Conservation (phyloP, 257 asterid species). For the Plantago major region DNA sequence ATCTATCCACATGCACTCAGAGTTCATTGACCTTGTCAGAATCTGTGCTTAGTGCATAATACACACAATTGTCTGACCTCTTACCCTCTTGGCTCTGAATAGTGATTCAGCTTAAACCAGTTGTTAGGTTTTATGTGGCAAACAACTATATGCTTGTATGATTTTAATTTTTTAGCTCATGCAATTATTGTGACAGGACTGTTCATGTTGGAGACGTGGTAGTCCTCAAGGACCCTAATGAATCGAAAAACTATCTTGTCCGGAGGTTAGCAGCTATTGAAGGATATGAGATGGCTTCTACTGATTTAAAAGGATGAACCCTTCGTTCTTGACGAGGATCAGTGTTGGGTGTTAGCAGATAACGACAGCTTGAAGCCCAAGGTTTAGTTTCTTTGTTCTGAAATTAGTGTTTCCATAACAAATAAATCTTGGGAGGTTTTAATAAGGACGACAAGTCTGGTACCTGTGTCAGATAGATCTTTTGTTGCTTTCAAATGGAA, state of each 20-base stretch:
- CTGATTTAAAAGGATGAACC: slow-evolving; percentile 64
- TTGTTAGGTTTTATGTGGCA: not conserved
- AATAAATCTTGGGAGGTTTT: slow-evolving; percentile 9
- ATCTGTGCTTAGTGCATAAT: not conserved
- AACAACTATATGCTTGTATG: not conserved
- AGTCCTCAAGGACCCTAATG: slow-evolving; percentile 62
- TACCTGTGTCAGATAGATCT: not conserved
- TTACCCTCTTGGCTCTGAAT: not conserved
- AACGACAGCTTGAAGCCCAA: slow-evolving; percentile 57
- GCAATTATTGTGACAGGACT: slow-evolving; percentile 38
- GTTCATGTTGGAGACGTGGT: slow-evolving; percentile 76
- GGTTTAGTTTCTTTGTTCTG: slow-evolving; percentile 32
- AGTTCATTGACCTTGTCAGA: not conserved
- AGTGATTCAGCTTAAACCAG: not conserved
- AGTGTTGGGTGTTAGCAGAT: slow-evolving; percentile 90
- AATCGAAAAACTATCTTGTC: slow-evolving; percentile 48
- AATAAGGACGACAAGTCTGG: not conserved
- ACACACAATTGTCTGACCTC: not conserved
- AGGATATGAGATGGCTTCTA: slow-evolving; percentile 81
- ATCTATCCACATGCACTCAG: not conserved
- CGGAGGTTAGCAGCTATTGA: slow-evolving; percentile 81
- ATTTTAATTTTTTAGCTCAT: slow-evolving; percentile 1
- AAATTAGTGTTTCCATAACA: not conserved
- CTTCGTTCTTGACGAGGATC: slow-evolving; percentile 64
- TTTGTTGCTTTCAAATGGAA: not conserved